phyloP scores from a whole-genome alignment of 352 stramenopile genomes.

The Phytopythium montanum region DNA sequence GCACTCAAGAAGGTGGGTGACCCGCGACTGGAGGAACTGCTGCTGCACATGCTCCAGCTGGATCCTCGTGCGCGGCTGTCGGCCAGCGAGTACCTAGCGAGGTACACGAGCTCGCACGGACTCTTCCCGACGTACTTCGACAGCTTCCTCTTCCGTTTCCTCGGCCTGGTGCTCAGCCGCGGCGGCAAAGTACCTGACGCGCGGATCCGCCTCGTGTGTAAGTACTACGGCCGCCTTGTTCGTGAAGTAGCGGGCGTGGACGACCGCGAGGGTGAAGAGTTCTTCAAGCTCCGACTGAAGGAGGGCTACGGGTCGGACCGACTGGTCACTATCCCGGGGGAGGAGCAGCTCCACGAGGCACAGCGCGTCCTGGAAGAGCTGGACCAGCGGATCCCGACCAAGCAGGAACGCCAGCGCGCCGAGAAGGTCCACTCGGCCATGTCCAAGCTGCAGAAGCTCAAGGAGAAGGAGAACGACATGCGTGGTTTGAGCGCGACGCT shows the following conservation, averaged over 20 bases:
- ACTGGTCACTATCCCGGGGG: slow-evolving; percentile 33
- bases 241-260: slow-evolving; percentile 89
- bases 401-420: slow-evolving; percentile 35
- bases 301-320: slow-evolving; percentile 82
- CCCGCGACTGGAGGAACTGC: slow-evolving; percentile 82
- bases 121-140: slow-evolving; percentile 88
- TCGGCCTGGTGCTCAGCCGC: slow-evolving; percentile 78
- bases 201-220: slow-evolving; percentile 90
- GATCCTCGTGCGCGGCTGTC: slow-evolving; percentile 86
- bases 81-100: slow-evolving; percentile 87
- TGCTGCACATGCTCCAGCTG: slow-evolving; percentile 93
- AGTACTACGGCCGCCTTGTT: slow-evolving; percentile 91
- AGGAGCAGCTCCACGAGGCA: slow-evolving; percentile 54
- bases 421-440: slow-evolving; percentile 32
- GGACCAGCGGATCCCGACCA: slow-evolving; percentile 35
- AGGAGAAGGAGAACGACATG: slow-evolving; percentile 74
- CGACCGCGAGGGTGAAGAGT: slow-evolving; percentile 87
- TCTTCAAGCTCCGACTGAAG: slow-evolving; percentile 85
- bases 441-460: slow-evolving; percentile 48
- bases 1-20: slow-evolving; percentile 93
- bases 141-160: slow-evolving; percentile 87
- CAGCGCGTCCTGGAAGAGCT: slow-evolving; percentile 76
- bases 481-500: slow-evolving; percentile 55
- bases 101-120: slow-evolving; percentile 60
- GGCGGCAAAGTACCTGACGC: slow-evolving; percentile 89